These are phyloP conservation scores for Diplodia sapinea DNA, from an alignment of 2,329 filamentous ascomycete genomes.

Conservation along the genomic window DNA sequence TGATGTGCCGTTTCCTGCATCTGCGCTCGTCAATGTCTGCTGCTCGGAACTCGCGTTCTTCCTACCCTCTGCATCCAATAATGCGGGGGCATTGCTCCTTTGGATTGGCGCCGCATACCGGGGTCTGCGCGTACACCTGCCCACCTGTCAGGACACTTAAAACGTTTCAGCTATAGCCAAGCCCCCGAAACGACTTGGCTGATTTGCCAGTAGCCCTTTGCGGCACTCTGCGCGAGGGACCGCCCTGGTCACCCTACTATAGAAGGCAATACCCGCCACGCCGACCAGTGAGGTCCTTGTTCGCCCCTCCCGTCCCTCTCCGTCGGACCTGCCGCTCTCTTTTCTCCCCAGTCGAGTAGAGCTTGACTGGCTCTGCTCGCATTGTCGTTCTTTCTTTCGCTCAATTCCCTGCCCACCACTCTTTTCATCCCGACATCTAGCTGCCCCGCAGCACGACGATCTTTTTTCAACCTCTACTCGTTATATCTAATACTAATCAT, in stretches of 20 bases:
- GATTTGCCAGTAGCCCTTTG: slow-evolving; percentile 21
- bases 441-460: slow-evolving; percentile 6
- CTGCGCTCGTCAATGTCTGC: background rate
- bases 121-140: slow-evolving; percentile 23
- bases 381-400: slow-evolving; percentile 21
- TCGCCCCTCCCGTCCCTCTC: slow-evolving; percentile 15
- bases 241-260: slow-evolving; percentile 28
- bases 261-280: slow-evolving; percentile 25
- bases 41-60: background rate
- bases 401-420: background rate
- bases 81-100: slow-evolving; percentile 17
- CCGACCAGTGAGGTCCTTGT: slow-evolving; percentile 9
- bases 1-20: background rate
- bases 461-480: slow-evolving; percentile 2
- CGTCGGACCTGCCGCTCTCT: slow-evolving; percentile 11
- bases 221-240: slow-evolving; percentile 10
- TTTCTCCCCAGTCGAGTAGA: slow-evolving; percentile 20
- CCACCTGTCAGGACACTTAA: slow-evolving; percentile 26
- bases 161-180: slow-evolving; percentile 30
- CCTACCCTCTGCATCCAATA: background rate
- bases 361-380: slow-evolving; percentile 22
- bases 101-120: background rate
- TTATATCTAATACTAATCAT: slow-evolving; percentile 30
- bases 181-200: slow-evolving; percentile 22
- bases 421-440: slow-evolving; percentile 19